phyloP scores from a whole-genome alignment of 192 early-diverging fungal species.

The Funneliformis geosporum region DNA sequence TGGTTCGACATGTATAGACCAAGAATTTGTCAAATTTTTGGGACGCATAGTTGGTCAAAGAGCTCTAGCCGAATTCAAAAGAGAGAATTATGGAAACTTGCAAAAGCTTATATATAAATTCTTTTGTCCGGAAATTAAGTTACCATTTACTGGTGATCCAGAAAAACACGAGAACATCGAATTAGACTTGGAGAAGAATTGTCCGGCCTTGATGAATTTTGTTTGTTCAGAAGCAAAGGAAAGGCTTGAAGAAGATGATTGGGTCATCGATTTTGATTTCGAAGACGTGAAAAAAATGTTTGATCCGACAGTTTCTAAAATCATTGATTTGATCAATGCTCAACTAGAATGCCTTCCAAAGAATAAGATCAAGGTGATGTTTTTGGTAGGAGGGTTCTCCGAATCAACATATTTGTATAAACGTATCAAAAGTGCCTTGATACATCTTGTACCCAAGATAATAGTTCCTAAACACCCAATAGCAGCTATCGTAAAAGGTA shows the following conservation, averaged over 20 bases:
- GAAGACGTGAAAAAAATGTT: conserved; percentile 57
- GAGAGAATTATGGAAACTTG: conserved; percentile 1
- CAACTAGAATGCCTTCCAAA: conserved; percentile 44
- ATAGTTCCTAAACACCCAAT: conserved; percentile 55
- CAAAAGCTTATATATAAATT: conserved; percentile 18
- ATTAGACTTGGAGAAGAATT: conserved; percentile 13
- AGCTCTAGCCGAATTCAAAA: background rate
- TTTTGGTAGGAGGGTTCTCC: conserved; percentile 61
- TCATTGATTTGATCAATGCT: conserved; percentile 52
- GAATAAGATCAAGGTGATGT: conserved; percentile 46
- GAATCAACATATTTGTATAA: conserved; percentile 52
- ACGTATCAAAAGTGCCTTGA: conserved; percentile 50
- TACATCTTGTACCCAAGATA: conserved; percentile 44
- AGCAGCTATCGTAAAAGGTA: conserved; percentile 55
- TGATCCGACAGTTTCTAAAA: conserved; percentile 55
- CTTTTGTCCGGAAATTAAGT: conserved; percentile 18
- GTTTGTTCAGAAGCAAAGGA: conserved; percentile 36
- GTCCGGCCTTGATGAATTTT: conserved; percentile 18
- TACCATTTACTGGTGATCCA: conserved; percentile 3
- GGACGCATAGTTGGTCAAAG: background rate
- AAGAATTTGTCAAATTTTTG: conserved; percentile 16
- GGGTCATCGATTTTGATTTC: conserved; percentile 44
- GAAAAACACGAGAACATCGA: background rate
- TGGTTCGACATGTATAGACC: conserved; percentile 14
- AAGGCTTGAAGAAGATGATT: conserved; percentile 32